Conservation (phyloP, 208 protist genomes). For the Crithidia acanthocephali region DNA sequence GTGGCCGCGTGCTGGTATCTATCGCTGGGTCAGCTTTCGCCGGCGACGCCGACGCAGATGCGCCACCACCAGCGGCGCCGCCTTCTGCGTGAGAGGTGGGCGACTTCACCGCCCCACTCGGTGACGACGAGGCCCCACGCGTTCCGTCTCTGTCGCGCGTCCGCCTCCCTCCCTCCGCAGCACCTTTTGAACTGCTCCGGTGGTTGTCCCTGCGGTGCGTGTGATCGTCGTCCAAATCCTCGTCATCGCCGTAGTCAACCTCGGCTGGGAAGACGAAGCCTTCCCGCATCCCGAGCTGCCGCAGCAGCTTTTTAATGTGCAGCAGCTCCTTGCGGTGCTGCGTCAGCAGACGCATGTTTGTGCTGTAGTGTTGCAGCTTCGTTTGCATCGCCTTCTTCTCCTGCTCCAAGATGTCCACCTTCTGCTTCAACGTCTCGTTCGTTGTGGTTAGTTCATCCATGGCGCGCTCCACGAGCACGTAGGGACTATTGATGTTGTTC, state of each 20-base stretch:
- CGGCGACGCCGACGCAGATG: too few relatives aligned
- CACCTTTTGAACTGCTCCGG: too few relatives aligned
- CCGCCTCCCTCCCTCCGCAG: too few relatives aligned
- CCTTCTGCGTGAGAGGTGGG: neutral
- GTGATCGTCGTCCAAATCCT: slow-evolving; percentile 2
- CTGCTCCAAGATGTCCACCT: slow-evolving; percentile 42
- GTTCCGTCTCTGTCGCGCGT: neutral
- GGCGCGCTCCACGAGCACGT: slow-evolving; percentile 77
- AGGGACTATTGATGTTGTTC: slow-evolving; percentile 88
- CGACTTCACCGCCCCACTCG: slow-evolving; percentile 1
- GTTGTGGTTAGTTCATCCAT: slow-evolving; percentile 57
- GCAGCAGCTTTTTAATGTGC: slow-evolving; percentile 72
- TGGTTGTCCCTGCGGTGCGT: too few relatives aligned
- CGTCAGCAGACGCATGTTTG: slow-evolving; percentile 67
- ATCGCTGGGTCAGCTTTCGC: neutral
- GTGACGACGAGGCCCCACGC: neutral
- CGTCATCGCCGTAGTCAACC: slow-evolving; percentile 9
- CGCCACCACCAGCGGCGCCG: neutral
- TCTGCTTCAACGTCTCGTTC: slow-evolving; percentile 64
- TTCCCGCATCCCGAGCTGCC: slow-evolving; percentile 63
- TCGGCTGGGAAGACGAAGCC: slow-evolving; percentile 32
- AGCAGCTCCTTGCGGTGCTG: slow-evolving; percentile 80
- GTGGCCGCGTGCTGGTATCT: slow-evolving; percentile 8
- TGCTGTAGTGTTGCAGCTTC: slow-evolving; percentile 55
- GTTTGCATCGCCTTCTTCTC: slow-evolving; percentile 60